These are phyloP conservation scores for Linderniella brevidens DNA, from an alignment of 257 asterid species.

Conservation along the genomic window DNA sequence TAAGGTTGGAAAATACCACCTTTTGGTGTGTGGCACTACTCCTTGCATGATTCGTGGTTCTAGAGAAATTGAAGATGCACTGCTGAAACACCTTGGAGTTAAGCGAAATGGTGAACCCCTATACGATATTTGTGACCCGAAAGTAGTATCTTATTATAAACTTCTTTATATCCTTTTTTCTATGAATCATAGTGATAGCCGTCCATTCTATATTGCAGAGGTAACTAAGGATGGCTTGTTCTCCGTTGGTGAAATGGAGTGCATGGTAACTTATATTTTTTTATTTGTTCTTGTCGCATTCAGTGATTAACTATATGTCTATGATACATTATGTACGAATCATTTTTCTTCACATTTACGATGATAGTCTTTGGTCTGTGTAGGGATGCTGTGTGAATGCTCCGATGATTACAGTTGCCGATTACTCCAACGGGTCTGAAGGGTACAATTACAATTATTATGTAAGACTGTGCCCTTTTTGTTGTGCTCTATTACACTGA, in stretches of 20 bases:
- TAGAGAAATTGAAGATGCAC: slow-evolving; percentile 74
- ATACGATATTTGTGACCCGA: not conserved
- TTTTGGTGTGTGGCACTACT: slow-evolving; percentile 96
- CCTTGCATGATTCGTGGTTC: slow-evolving; percentile 99
- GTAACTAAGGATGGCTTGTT: slow-evolving; percentile 95
- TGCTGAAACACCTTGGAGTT: slow-evolving; percentile 84
- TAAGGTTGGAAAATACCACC: slow-evolving; percentile 95
- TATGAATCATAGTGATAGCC: slow-evolving; percentile 12
- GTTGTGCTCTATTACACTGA: not conserved
- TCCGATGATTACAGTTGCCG: slow-evolving; percentile 96
- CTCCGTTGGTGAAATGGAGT: slow-evolving; percentile 99
- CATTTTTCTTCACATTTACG: too few relatives aligned
- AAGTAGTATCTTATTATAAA: slow-evolving; percentile 1
- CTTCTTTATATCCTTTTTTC: slow-evolving; percentile 5
- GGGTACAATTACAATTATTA: slow-evolving; percentile 76
- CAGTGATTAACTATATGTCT: not conserved
- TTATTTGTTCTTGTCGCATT: not conserved
- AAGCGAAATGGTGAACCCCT: slow-evolving; percentile 73
- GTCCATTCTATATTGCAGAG: slow-evolving; percentile 34
- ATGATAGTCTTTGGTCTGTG: slow-evolving; percentile 8
- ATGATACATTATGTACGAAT: not conserved
- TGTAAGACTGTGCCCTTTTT: slow-evolving; percentile 24
- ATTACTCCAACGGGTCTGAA: slow-evolving; percentile 92
- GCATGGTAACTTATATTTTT: slow-evolving; percentile 48
- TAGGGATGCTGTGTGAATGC: slow-evolving; percentile 98